Percentiles rank a stretch among this genome's conserved stretches.
Evolutionary conservation across 2,329 filamentous ascomycete genomes (phyloP).

Genomic region (Verticillium longisporum): DNA sequence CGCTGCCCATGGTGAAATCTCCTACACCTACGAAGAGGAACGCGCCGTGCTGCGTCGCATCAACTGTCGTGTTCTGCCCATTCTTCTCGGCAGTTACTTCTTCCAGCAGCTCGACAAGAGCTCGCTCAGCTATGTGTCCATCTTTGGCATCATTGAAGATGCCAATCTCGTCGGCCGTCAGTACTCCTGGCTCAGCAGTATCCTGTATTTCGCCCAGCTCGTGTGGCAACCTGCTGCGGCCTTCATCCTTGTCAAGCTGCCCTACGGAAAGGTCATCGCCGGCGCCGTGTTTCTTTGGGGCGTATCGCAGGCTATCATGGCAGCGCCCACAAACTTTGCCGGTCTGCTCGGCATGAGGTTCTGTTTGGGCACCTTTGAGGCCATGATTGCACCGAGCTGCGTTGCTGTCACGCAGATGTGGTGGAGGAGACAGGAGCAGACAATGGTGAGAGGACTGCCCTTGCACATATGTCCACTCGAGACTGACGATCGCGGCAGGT

Average conservation of each 20-base stretch:
- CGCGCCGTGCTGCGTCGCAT: slow-evolving; percentile 37
- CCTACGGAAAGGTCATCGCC: background rate
- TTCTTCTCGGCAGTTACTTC: slow-evolving; percentile 49
- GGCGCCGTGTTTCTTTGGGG: slow-evolving; percentile 25
- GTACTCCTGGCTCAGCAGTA: slow-evolving; percentile 51
- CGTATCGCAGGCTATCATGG: slow-evolving; percentile 28
- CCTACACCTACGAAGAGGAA: slow-evolving; percentile 43
- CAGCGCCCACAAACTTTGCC: slow-evolving; percentile 9
- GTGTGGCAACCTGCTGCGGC: slow-evolving; percentile 55
- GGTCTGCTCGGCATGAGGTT: slow-evolving; percentile 14
- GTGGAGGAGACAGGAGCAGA: slow-evolving; percentile 49
- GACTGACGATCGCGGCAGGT: slow-evolving; percentile 4
- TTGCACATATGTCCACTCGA: slow-evolving; percentile 5
- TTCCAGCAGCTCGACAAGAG: slow-evolving; percentile 50
- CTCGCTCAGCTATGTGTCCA: slow-evolving; percentile 40
- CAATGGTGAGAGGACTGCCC: slow-evolving; percentile 34
- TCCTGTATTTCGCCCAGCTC: slow-evolving; percentile 52
- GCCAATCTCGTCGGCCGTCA: slow-evolving; percentile 43
- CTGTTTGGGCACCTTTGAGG: slow-evolving; percentile 15
- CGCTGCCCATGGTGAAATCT: slow-evolving; percentile 25
- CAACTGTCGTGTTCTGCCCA: slow-evolving; percentile 40
- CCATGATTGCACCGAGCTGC: slow-evolving; percentile 30
- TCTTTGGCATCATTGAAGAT: slow-evolving; percentile 45
- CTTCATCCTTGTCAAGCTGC: slow-evolving; percentile 51
- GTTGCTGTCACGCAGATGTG: slow-evolving; percentile 40